Evolutionary conservation across 345 rosid species (phyloP).

Genomic region (Sisymbrium altissimum): DNA sequence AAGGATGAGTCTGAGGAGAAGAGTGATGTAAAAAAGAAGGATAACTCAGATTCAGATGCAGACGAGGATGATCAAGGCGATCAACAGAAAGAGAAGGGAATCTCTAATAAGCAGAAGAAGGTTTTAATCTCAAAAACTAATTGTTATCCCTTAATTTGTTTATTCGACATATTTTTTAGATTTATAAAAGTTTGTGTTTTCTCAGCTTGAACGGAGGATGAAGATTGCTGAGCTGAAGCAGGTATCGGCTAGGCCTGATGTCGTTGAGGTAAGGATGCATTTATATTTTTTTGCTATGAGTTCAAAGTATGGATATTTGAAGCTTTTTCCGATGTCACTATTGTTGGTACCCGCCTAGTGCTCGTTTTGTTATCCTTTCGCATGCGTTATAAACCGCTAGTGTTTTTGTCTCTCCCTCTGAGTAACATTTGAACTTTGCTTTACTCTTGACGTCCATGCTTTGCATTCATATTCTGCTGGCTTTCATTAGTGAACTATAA

Average conservation of each 20-base stretch:
- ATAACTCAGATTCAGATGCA: slow-evolving; percentile 76
- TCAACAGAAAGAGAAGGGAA: slow-evolving; percentile 69
- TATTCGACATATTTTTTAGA: too few species aligned
- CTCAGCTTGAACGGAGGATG: slow-evolving; percentile 89
- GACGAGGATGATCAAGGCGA: slow-evolving; percentile 75
- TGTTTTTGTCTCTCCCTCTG: background rate
- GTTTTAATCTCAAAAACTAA: slow-evolving; percentile 27
- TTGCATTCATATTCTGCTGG: background rate
- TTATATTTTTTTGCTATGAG: background rate
- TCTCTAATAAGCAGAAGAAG: slow-evolving; percentile 86
- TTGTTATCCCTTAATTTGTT: background rate
- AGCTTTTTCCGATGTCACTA: background rate
- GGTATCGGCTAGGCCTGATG: slow-evolving; percentile 96
- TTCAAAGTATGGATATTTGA: background rate
- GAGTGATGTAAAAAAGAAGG: slow-evolving; percentile 58
- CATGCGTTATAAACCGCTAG: background rate
- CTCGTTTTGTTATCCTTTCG: background rate
- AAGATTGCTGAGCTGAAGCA: slow-evolving; percentile 92
- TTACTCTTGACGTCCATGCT: background rate
- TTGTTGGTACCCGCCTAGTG: background rate
- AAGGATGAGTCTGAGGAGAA: slow-evolving; percentile 63
- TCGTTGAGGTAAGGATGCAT: slow-evolving; percentile 72
- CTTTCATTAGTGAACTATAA: background rate
- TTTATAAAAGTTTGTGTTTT: slow-evolving; percentile 15
- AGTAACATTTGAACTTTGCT: background rate